phyloP scores from a whole-genome alignment of 2,329 filamentous ascomycete genomes.

The Celoporthe dispersa region DNA sequence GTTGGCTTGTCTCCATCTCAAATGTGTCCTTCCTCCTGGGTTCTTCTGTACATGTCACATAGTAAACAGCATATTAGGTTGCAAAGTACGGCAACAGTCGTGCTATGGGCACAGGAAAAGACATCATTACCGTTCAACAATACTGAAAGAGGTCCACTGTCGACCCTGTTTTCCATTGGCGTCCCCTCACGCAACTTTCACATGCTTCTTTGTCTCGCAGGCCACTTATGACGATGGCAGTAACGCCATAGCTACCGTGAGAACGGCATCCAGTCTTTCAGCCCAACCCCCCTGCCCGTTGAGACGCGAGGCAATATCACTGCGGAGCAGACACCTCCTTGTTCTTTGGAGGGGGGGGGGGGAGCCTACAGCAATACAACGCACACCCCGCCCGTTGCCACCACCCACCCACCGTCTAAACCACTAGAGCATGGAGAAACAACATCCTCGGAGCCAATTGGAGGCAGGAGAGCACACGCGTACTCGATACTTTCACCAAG shows the following conservation, averaged over 20 bases:
- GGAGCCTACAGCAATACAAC: background rate
- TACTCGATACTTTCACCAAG: background rate
- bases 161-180: background rate
- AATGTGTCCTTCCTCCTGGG: background rate
- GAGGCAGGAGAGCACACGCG: background rate
- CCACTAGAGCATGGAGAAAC: background rate
- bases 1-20: background rate
- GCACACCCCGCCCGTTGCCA: conserved; percentile 15
- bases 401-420: background rate
- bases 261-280: background rate
- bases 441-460: background rate
- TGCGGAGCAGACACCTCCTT: background rate
- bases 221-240: background rate
- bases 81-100: background rate
- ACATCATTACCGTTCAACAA: background rate
- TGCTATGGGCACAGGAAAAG: background rate
- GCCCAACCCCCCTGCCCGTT: background rate
- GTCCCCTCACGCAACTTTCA: background rate
- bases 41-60: background rate
- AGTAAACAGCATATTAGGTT: background rate
- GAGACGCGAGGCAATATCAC: background rate
- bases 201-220: background rate
- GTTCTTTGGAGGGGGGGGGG: too few relatives aligned
- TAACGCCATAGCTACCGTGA: background rate
- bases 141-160: background rate